phyloP scores from a whole-genome alignment of 169 alveolate species.

The Plasmodium malariae region DNA sequence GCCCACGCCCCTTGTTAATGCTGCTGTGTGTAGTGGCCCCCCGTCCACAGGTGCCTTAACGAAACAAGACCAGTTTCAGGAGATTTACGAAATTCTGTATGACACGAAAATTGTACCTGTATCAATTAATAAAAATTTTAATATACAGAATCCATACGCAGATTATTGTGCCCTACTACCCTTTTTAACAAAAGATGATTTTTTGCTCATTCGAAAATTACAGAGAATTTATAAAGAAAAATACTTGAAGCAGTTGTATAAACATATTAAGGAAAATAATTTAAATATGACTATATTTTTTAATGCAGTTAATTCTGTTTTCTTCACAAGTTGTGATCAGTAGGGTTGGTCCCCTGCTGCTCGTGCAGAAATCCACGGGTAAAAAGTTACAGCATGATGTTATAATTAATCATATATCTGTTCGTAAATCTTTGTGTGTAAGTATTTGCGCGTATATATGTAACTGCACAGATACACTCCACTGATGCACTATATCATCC shows the following conservation, averaged over 20 bases:
- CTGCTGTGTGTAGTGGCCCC: neutral
- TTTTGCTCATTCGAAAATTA: constrained; percentile 26
- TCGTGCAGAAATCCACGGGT: too few relatives aligned
- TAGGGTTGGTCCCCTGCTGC: too few relatives aligned
- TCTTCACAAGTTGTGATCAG: constrained; percentile 20
- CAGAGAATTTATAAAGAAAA: constrained; percentile 76
- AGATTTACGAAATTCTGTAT: constrained; percentile 25
- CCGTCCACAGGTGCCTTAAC: neutral
- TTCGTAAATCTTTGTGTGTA: too few relatives aligned
- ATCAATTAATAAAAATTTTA: constrained; percentile 38
- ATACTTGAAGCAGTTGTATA: constrained; percentile 39
- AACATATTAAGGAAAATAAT: constrained; percentile 32
- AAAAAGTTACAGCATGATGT: too few relatives aligned
- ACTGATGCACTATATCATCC: too few relatives aligned
- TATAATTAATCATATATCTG: too few relatives aligned
- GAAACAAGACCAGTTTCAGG: constrained; percentile 20
- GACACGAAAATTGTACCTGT: constrained; percentile 46
- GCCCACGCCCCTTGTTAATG: neutral
- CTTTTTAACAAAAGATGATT: constrained; percentile 77
- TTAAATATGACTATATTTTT: constrained; percentile 46
- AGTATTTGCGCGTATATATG: too few relatives aligned
- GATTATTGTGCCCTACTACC: constrained; percentile 84
- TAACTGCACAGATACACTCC: too few relatives aligned
- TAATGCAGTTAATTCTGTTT: constrained; percentile 57
- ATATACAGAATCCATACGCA: constrained; percentile 79